Percentiles rank a stretch among this genome's conserved stretches.
Conservation (phyloP, 2,329 filamentous ascomycete genomes). For the Diaporthe eres region DNA sequence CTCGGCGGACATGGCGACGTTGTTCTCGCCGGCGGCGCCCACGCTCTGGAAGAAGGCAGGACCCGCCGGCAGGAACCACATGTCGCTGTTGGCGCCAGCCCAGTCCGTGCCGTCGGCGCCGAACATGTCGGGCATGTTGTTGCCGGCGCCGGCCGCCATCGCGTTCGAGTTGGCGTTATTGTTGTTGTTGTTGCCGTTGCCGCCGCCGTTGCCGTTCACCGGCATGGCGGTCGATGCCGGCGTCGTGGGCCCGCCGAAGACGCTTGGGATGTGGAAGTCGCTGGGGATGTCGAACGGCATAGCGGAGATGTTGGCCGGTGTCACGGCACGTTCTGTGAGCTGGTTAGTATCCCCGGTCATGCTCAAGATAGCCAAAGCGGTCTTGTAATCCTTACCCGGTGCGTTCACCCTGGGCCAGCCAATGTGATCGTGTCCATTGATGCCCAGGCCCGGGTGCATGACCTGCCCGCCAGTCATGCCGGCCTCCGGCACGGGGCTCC, state of each 20-base stretch:
- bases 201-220: constrained; percentile 49
- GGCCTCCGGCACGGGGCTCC: constrained; percentile 54
- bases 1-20: constrained; percentile 76
- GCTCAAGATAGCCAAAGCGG: background rate
- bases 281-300: constrained; percentile 73
- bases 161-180: constrained; percentile 37
- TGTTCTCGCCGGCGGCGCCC: constrained; percentile 62
- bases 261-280: constrained; percentile 67
- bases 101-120: constrained; percentile 61
- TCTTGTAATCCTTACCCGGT: constrained; percentile 24
- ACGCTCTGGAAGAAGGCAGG: constrained; percentile 76
- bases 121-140: constrained; percentile 56
- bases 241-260: constrained; percentile 61
- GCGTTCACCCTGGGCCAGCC: constrained; percentile 38
- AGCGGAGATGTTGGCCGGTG: constrained; percentile 70
- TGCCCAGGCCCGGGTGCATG: constrained; percentile 37
- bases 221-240: constrained; percentile 55
- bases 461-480: constrained; percentile 41
- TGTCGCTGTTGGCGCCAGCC: constrained; percentile 65
- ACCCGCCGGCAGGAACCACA: constrained; percentile 77
- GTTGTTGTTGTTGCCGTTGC: constrained; percentile 46
- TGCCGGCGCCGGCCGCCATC: constrained; percentile 29
- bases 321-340: constrained; percentile 55
- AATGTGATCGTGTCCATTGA: constrained; percentile 42
- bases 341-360: background rate